phyloP scores from a whole-genome alignment of 768 basidiomycete genomes.

The Termitomyces sp. region DNA sequence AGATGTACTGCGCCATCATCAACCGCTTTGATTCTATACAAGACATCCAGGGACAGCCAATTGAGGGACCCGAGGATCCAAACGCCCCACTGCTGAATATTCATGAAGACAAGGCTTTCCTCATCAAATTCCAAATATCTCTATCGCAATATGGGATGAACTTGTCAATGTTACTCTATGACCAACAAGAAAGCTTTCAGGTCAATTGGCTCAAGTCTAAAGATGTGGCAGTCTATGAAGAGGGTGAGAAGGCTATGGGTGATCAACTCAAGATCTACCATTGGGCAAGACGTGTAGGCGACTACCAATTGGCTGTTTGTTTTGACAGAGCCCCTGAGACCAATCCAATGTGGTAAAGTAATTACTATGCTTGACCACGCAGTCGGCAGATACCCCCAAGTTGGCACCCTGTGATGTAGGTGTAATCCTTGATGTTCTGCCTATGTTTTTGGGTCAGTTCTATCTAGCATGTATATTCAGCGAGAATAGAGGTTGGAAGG shows the following conservation, averaged over 20 bases:
- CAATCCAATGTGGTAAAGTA: slow-evolving; percentile 20
- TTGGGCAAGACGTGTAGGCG: slow-evolving; percentile 19
- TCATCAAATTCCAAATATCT: slow-evolving; percentile 36
- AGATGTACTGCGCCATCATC: slow-evolving; percentile 8
- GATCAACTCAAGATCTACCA: slow-evolving; percentile 19
- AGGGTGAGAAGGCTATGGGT: slow-evolving; percentile 16
- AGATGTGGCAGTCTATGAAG: slow-evolving; percentile 16
- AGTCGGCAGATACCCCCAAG: too few species aligned
- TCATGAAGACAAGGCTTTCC: slow-evolving; percentile 31
- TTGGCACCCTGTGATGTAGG: too few species aligned
- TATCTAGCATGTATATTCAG: too few species aligned
- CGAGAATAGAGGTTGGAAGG: too few species aligned
- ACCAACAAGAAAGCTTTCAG: slow-evolving; percentile 35
- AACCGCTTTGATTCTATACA: slow-evolving; percentile 21
- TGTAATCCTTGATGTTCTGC: too few species aligned
- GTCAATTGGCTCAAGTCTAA: slow-evolving; percentile 22
- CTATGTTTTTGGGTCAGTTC: too few species aligned
- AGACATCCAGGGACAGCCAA: slow-evolving; percentile 1
- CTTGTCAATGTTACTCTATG: slow-evolving; percentile 32
- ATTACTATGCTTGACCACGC: too few species aligned
- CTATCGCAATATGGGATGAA: slow-evolving; percentile 9
- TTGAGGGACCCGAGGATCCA: background rate
- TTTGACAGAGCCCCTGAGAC: slow-evolving; percentile 20
- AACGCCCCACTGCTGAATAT: slow-evolving; percentile 23
- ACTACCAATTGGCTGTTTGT: slow-evolving; percentile 20